phyloP scores from a whole-genome alignment of 768 basidiomycete species.

The Amanita rimosa region DNA sequence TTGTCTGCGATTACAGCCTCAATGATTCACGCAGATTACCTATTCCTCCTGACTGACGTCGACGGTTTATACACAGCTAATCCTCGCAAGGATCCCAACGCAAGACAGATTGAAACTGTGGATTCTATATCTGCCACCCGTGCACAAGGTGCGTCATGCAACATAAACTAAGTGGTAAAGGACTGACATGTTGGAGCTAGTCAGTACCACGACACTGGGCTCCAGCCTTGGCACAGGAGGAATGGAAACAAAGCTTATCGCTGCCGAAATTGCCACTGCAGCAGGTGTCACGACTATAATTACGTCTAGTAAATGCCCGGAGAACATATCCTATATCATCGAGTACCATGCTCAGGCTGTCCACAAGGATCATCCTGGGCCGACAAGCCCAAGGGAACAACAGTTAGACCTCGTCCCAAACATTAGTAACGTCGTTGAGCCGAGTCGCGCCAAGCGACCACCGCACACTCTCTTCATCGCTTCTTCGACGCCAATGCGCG shows the following conservation, averaged over 20 bases:
- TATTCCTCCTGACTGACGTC: conserved; percentile 94
- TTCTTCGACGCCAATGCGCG: conserved; percentile 57
- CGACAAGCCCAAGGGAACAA: neutral
- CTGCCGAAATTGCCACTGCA: conserved; percentile 92
- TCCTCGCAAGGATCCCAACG: conserved; percentile 80
- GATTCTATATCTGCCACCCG: conserved; percentile 76
- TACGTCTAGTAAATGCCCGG: conserved; percentile 70
- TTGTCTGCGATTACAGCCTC: conserved; percentile 94
- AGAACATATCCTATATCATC: conserved; percentile 70
- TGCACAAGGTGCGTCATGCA: conserved; percentile 46
- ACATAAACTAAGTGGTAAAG: neutral
- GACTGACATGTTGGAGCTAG: conserved; percentile 25
- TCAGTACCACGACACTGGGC: conserved; percentile 87
- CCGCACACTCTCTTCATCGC: conserved; percentile 86
- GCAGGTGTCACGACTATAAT: conserved; percentile 93
- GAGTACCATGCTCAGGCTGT: conserved; percentile 44
- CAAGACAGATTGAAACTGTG: conserved; percentile 74
- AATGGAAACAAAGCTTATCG: conserved; percentile 99
- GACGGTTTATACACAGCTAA: conserved; percentile 94
- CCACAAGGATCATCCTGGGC: neutral
- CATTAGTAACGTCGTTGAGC: no score
- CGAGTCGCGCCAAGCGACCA: conserved; percentile 30
- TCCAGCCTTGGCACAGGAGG: conserved; percentile 94
- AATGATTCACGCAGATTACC: conserved; percentile 96
- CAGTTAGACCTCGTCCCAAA: no score